Conservation (phyloP, 805 yeast genomes). For the Metschnikowia sp. region DNA sequence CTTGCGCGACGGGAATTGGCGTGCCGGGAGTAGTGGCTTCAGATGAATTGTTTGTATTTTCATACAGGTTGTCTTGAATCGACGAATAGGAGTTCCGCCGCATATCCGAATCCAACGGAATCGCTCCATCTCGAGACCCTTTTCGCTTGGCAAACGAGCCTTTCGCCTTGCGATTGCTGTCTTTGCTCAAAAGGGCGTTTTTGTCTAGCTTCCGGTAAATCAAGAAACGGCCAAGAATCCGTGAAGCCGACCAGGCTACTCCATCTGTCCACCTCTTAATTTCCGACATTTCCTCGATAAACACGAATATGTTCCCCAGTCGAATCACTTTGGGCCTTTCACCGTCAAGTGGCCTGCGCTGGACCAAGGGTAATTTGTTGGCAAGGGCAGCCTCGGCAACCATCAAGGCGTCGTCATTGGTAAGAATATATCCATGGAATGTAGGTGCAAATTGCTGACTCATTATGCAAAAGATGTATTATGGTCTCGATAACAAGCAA, state of each 20-base stretch:
- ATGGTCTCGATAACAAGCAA: too few relatives aligned
- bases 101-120: too few relatives aligned
- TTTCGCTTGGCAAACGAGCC: slow-evolving; percentile 13
- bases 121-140: background rate
- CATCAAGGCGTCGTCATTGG: slow-evolving; percentile 78
- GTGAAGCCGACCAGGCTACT: slow-evolving; percentile 88
- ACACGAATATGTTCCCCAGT: slow-evolving; percentile 81
- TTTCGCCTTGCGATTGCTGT: slow-evolving; percentile 40
- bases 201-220: slow-evolving; percentile 67
- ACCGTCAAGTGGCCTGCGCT: slow-evolving; percentile 77
- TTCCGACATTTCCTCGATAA: slow-evolving; percentile 76
- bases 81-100: background rate
- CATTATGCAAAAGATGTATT: background rate
- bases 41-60: background rate
- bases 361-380: slow-evolving; percentile 56
- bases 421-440: slow-evolving; percentile 64
- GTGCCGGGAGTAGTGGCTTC: background rate
- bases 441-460: slow-evolving; percentile 8
- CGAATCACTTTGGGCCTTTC: slow-evolving; percentile 65
- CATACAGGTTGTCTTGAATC: background rate
- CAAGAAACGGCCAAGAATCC: slow-evolving; percentile 81
- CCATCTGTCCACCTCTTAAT: slow-evolving; percentile 97
- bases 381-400: slow-evolving; percentile 76
- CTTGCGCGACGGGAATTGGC: slow-evolving; percentile 5
- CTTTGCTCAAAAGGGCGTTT: slow-evolving; percentile 39